These are phyloP conservation scores for Annulohypoxylon stygium DNA, from an alignment of 495 filamentous ascomycete genomes.

Conservation along the genomic window DNA sequence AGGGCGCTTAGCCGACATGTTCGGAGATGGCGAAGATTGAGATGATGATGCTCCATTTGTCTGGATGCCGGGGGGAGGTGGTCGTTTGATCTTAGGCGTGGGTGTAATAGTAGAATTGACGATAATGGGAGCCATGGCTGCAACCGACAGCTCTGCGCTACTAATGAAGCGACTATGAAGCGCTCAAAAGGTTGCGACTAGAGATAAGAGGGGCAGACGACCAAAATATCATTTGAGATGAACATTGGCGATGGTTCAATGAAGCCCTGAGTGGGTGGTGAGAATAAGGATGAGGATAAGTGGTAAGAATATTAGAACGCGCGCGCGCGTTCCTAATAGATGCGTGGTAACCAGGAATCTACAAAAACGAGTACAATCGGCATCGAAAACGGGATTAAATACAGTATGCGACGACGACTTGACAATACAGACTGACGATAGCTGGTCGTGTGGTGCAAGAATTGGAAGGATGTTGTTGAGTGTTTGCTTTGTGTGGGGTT, in stretches of 20 bases:
- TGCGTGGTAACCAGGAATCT: neutral
- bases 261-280: neutral
- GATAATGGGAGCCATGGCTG: slow-evolving; percentile 59
- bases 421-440: neutral
- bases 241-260: slow-evolving; percentile 37
- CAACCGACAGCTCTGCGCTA: slow-evolving; percentile 17
- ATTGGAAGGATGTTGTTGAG: slow-evolving; percentile 16
- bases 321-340: slow-evolving; percentile 6
- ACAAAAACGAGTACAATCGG: neutral
- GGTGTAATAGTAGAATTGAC: slow-evolving; percentile 69
- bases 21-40: slow-evolving; percentile 76
- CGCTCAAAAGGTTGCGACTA: slow-evolving; percentile 34
- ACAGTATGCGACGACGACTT: slow-evolving; percentile 24
- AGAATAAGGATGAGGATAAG: neutral
- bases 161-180: slow-evolving; percentile 30
- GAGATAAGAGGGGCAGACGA: slow-evolving; percentile 30
- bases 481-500: slow-evolving; percentile 47
- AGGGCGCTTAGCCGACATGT: slow-evolving; percentile 72
- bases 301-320: slow-evolving; percentile 4
- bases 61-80: slow-evolving; percentile 75
- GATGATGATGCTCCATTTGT: slow-evolving; percentile 75
- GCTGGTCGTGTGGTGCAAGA: neutral
- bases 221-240: slow-evolving; percentile 22
- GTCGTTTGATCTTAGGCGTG: slow-evolving; percentile 79
- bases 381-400: slow-evolving; percentile 1